phyloP scores from a whole-genome alignment of 2,329 filamentous ascomycete species.

The Beauveria pseudobassiana region DNA sequence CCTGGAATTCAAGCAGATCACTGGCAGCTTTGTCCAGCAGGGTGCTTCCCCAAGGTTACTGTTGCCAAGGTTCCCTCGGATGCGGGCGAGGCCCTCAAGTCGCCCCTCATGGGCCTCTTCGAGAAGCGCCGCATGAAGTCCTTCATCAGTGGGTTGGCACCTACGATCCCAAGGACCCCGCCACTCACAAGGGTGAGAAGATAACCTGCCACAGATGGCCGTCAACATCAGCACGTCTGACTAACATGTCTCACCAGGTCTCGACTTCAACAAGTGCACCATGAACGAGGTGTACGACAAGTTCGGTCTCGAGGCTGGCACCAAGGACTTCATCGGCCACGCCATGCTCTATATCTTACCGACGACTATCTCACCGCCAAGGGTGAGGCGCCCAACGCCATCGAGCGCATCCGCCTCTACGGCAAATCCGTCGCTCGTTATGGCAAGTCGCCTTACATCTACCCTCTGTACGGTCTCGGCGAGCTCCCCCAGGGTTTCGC shows the following conservation, averaged over 20 bases:
- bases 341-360: constrained; percentile 91
- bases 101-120: constrained; percentile 92
- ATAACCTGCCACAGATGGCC: not conserved
- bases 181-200: constrained; percentile 77
- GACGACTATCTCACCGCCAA: constrained; percentile 74
- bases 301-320: constrained; percentile 82
- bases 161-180: constrained; percentile 73
- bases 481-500: constrained; percentile 98
- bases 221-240: not conserved
- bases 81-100: constrained; percentile 81
- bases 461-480: constrained; percentile 93
- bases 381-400: constrained; percentile 73
- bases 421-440: constrained; percentile 96
- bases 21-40: constrained; percentile 94
- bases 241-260: constrained; percentile 43
- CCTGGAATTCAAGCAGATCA: constrained; percentile 90
- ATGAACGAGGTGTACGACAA: constrained; percentile 99
- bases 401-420: constrained; percentile 90
- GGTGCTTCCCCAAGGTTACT: constrained; percentile 74
- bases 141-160: constrained; percentile 91
- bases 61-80: constrained; percentile 96
- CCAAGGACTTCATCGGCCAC: constrained; percentile 94
- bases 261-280: constrained; percentile 69
- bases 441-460: constrained; percentile 98
- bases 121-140: constrained; percentile 96